Evolutionary conservation across 345 rosid genomes (phyloP).

Genomic region (Camelina laxa): DNA sequence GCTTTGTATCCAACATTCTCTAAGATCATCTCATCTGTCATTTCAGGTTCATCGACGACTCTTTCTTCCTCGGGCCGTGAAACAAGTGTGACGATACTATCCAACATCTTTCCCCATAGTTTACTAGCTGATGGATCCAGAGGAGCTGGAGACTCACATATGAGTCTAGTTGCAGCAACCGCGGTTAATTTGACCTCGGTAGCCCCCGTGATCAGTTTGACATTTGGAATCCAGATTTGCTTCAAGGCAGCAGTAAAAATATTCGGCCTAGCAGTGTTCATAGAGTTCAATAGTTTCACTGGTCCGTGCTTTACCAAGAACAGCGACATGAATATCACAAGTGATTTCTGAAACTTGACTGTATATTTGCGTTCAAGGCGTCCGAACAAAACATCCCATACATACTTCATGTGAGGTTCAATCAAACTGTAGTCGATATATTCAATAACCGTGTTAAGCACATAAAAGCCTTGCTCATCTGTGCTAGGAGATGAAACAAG

Average conservation of each 20-base stretch:
- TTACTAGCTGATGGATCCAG: conserved; percentile 62
- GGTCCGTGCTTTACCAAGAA: conserved; percentile 85
- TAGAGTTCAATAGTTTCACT: conserved; percentile 59
- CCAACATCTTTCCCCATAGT: conserved; percentile 78
- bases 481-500: conserved; percentile 71
- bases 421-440: conserved; percentile 67
- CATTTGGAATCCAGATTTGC: conserved; percentile 84
- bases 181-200: conserved; percentile 76
- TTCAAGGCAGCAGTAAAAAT: conserved; percentile 62
- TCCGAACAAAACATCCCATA: conserved; percentile 72
- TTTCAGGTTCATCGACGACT: conserved; percentile 75
- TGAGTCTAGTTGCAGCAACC: conserved; percentile 76
- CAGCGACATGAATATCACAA: conserved; percentile 82
- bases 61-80: conserved; percentile 80
- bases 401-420: conserved; percentile 54
- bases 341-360: conserved; percentile 71
- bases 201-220: conserved; percentile 67
- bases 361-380: conserved; percentile 67
- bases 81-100: conserved; percentile 79
- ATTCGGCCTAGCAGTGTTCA: conserved; percentile 73
- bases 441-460: conserved; percentile 84
- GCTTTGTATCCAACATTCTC: conserved; percentile 81
- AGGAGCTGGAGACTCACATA: conserved; percentile 73
- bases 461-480: conserved; percentile 89
- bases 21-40: conserved; percentile 70